Evolutionary conservation across 495 filamentous ascomycete genomes (phyloP).

Genomic region (Podospora anserina): DNA sequence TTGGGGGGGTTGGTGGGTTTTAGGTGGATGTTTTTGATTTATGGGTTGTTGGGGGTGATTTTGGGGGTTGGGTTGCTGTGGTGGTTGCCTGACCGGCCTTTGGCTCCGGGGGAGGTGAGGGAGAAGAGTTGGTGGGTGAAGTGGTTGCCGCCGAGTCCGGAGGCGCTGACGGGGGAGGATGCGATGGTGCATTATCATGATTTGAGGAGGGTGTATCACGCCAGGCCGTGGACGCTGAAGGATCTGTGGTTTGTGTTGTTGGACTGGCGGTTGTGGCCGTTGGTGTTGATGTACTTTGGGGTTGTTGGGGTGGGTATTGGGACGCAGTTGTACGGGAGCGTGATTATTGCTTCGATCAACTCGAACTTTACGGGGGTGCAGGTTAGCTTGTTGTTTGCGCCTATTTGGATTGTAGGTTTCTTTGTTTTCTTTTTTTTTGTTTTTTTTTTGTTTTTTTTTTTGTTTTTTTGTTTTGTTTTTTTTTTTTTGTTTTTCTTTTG

Average conservation of each 20-base stretch:
- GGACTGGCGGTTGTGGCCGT: conserved; percentile 84
- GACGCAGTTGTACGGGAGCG: conserved; percentile 77
- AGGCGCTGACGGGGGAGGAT: conserved; percentile 73
- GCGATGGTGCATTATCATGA: conserved; percentile 82
- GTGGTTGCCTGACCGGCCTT: conserved; percentile 85
- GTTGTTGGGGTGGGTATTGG: conserved; percentile 91
- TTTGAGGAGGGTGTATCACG: conserved; percentile 73
- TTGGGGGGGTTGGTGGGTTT: conserved; percentile 73
- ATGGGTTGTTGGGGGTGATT: conserved; percentile 68
- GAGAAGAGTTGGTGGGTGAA: conserved; percentile 46
- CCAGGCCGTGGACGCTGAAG: conserved; percentile 61
- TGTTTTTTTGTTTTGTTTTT: background rate
- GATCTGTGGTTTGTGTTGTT: conserved; percentile 67
- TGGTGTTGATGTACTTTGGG: conserved; percentile 89
- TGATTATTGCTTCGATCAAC: conserved; percentile 80
- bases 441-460: conserved; percentile 4
- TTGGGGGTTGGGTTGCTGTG: conserved; percentile 72
- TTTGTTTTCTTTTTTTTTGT: background rate
- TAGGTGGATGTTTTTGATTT: conserved; percentile 94
- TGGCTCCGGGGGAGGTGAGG: conserved; percentile 58
- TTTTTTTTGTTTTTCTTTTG: conserved; percentile 4
- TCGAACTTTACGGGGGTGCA: conserved; percentile 66
- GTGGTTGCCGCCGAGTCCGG: conserved; percentile 62
- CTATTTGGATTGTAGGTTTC: conserved; percentile 79
- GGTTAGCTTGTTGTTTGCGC: conserved; percentile 78